Conservation (phyloP, 1,139 yeast genomes). For the Yamadazyma siamensis region DNA sequence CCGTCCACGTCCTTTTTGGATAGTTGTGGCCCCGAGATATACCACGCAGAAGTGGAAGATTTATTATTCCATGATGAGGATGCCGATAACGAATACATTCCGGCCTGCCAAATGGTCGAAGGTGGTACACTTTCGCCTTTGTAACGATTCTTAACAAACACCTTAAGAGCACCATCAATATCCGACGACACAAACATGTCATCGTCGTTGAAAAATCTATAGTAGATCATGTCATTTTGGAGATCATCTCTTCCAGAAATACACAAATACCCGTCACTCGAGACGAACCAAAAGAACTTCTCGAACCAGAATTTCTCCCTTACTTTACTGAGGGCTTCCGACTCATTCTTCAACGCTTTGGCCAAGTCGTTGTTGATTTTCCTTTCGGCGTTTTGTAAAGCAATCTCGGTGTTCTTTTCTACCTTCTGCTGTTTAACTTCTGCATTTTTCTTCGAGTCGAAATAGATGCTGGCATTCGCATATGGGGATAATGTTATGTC, state of each 20-base stretch:
- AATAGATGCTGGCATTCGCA: slow-evolving; percentile 88
- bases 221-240: slow-evolving; percentile 83
- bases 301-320: slow-evolving; percentile 88
- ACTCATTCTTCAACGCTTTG: slow-evolving; percentile 61
- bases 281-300: slow-evolving; percentile 87
- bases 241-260: slow-evolving; percentile 80
- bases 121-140: slow-evolving; percentile 69
- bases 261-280: slow-evolving; percentile 85
- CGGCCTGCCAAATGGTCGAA: slow-evolving; percentile 85
- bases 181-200: slow-evolving; percentile 79
- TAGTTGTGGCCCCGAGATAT: slow-evolving; percentile 61
- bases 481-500: slow-evolving; percentile 73
- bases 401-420: slow-evolving; percentile 71
- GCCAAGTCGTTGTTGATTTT: slow-evolving; percentile 73
- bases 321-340: slow-evolving; percentile 58
- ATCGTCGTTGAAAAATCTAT: slow-evolving; percentile 68
- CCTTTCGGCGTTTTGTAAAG: slow-evolving; percentile 80
- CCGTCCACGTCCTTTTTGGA: slow-evolving; percentile 69
- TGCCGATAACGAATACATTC: slow-evolving; percentile 75
- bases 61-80: slow-evolving; percentile 90
- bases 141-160: slow-evolving; percentile 75
- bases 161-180: slow-evolving; percentile 68
- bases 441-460: slow-evolving; percentile 74
- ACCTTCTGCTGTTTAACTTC: slow-evolving; percentile 79
- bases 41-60: slow-evolving; percentile 81